phyloP scores from a whole-genome alignment of 2,329 filamentous ascomycete genomes.

The Beauveria brongniartii region DNA sequence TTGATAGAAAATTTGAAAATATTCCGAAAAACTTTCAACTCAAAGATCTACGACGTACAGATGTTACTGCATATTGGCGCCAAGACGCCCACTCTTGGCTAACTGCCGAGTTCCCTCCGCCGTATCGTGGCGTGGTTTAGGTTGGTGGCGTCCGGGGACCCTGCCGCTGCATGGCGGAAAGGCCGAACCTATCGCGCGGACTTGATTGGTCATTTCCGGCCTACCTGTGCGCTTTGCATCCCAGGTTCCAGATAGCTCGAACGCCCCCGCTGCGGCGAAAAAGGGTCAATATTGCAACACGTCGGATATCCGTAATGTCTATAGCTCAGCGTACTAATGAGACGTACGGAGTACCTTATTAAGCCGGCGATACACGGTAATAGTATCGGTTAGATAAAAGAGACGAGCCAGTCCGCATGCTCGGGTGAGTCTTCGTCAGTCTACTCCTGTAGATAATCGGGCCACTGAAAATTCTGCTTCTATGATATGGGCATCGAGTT shows the following conservation, averaged over 20 bases:
- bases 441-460: background rate
- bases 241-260: background rate
- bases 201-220: background rate
- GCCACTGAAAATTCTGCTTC: too few relatives aligned
- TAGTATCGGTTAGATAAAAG: background rate
- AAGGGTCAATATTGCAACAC: background rate
- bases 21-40: too few relatives aligned
- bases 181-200: background rate
- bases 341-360: background rate
- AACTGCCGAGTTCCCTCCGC: background rate
- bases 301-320: background rate
- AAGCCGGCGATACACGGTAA: too few relatives aligned
- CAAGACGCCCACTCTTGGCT: background rate
- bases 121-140: background rate
- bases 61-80: background rate
- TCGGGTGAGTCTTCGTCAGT: background rate
- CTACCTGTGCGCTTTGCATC: background rate
- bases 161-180: background rate
- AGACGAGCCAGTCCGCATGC: background rate
- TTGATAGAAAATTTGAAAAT: background rate
- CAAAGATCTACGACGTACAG: background rate
- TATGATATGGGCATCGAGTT: too few relatives aligned
- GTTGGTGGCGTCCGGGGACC: background rate
- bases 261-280: background rate
- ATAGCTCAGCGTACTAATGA: background rate